These are phyloP conservation scores for Phtheirospermum japonicum DNA, from an alignment of 257 asterid species.

Conservation along the genomic window DNA sequence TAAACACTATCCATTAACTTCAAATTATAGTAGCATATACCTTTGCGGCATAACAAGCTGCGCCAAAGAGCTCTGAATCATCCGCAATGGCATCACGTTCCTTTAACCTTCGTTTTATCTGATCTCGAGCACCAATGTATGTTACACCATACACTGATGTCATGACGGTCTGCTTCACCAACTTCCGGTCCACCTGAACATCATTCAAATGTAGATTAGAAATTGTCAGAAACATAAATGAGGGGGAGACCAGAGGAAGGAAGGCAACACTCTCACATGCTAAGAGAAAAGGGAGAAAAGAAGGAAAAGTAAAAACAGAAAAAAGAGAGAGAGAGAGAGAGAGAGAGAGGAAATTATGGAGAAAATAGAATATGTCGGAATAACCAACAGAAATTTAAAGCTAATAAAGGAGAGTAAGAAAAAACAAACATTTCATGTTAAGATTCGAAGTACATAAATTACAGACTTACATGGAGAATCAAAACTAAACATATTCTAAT, in stretches of 20 bases:
- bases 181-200: slow-evolving; percentile 86
- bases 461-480: not conserved
- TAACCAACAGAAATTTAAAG: not conserved
- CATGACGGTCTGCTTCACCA: slow-evolving; percentile 99
- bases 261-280: not conserved
- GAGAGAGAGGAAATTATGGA: not conserved
- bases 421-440: not conserved
- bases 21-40: slow-evolving; percentile 40
- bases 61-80: slow-evolving; percentile 63
- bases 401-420: not conserved
- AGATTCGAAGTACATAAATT: not conserved
- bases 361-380: slow-evolving; percentile 4
- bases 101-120: slow-evolving; percentile 81
- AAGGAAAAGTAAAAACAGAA: not conserved
- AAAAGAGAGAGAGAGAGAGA: not conserved
- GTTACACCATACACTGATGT: slow-evolving; percentile 99
- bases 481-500: not conserved
- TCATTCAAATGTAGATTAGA: slow-evolving; percentile 23
- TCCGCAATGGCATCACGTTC: slow-evolving; percentile 76
- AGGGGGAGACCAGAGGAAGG: not conserved
- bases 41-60: slow-evolving; percentile 94
- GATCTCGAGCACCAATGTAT: slow-evolving; percentile 97
- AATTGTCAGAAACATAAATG: slow-evolving; percentile 6
- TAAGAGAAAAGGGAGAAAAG: not conserved
- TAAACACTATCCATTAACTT: slow-evolving; percentile 15